A percentile compares a stretch with the other conserved stretches of the same genome.
phyloP scores from a whole-genome alignment of 371 early-diverging fungal genomes.

The Parasitella parasitica region DNA sequence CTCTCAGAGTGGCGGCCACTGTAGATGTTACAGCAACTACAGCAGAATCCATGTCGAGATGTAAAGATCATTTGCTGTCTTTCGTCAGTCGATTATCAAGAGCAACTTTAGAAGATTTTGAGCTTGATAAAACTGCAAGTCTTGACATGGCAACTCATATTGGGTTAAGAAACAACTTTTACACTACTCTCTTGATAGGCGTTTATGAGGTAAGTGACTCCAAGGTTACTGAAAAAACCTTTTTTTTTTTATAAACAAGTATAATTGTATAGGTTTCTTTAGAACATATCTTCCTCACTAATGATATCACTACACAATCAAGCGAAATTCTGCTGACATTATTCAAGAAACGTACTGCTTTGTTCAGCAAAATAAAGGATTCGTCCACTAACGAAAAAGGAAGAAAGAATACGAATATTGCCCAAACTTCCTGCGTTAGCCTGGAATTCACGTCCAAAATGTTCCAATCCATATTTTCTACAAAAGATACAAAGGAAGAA shows the following conservation, averaged over 20 bases:
- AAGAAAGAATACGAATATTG: constrained; percentile 18
- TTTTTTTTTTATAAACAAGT: no score
- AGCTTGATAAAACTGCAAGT: constrained; percentile 54
- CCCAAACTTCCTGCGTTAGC: constrained; percentile 20
- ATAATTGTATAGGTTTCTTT: constrained; percentile 30
- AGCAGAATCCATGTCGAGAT: not conserved
- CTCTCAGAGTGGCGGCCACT: constrained; percentile 6
- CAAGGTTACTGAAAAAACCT: no score
- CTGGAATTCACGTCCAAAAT: constrained; percentile 31
- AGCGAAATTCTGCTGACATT: constrained; percentile 32
- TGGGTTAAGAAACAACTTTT: constrained; percentile 53
- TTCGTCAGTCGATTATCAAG: constrained; percentile 32
- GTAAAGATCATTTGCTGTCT: constrained; percentile 16
- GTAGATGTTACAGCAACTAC: constrained; percentile 7
- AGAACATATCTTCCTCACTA: constrained; percentile 35
- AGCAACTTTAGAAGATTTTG: constrained; percentile 55
- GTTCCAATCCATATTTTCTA: constrained; percentile 31
- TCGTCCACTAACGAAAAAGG: constrained; percentile 35
- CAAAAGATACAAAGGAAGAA: constrained; percentile 13
- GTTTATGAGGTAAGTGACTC: constrained; percentile 47
- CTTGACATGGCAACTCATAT: constrained; percentile 50
- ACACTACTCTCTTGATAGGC: constrained; percentile 45
- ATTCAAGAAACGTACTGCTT: constrained; percentile 35
- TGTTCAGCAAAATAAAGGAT: constrained; percentile 34
- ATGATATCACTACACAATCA: constrained; percentile 23